Base-by-base conservation (phyloP, 2,329 filamentous ascomycete genomes). In the Nectriaceae sp. region DNA sequence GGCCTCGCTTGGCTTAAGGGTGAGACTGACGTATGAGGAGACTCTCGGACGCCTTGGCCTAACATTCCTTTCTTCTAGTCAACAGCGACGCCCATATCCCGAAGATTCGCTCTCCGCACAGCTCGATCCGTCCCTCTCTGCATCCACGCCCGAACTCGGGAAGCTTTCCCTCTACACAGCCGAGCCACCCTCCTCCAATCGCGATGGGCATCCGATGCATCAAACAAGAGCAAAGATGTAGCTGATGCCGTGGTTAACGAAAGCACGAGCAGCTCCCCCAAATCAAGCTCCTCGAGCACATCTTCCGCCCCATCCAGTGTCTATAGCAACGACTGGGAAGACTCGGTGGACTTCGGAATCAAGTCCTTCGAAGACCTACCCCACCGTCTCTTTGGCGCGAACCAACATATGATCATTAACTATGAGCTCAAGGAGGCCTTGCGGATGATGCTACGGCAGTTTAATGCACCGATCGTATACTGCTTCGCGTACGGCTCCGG, bases 401-500 rank as follows among this genome's bases (percentile, higher is more conserved):
- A 99, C 61, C 94, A 99, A 70, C 89, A 97, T 71, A 96, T 97
- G 77, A 79, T 90, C 51, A 95, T 97, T 65, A 95, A 97, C 66
- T 85, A 90, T 65, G 92, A 97, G 67, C 94, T 97, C 70, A 97
- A 96, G 65, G 89, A 97, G 69, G 87, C 87, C 11, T 72, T 99
- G 62, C 84, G 92, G 45, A 84, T 91, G 61, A 89, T 97, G 55
- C 76, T 97, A 19, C 94, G 91, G 82, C 84, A 95, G 63, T 97
- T 99, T 70, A 81, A 87, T 43, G 93, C 94, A 1, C 93, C 94
- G 0, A 96, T 99, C 57, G 85, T 92, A 47, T 97, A 97, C 74
- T 93, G 92, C 13, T 96, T 99, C 69, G 94, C 94, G 2, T 99
- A 99, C 65, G 94, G 94, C 19, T 97, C 93, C 5, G 94, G 94